Evolutionary conservation across 805 yeast genomes (phyloP).

Genomic region (Metschnikowia bowlesiae): DNA sequence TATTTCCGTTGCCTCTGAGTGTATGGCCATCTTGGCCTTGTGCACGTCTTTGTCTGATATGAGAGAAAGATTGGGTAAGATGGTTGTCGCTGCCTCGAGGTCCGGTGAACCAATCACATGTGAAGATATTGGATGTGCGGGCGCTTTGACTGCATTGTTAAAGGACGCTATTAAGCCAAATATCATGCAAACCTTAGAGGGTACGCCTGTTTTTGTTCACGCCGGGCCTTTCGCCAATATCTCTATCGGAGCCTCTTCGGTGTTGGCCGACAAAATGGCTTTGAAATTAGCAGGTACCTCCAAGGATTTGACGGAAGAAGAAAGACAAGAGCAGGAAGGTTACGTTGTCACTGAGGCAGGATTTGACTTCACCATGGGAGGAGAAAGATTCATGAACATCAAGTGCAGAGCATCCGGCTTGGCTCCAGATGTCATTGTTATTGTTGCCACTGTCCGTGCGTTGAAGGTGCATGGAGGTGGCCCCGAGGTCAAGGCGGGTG

Average conservation of each 20-base stretch:
- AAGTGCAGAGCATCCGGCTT: slow-evolving; percentile 80
- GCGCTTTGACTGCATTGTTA: slow-evolving; percentile 76
- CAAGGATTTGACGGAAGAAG: slow-evolving; percentile 39
- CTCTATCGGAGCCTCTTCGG: slow-evolving; percentile 82
- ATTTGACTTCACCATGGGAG: slow-evolving; percentile 89
- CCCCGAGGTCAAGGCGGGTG: slow-evolving; percentile 83
- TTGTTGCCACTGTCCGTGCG: slow-evolving; percentile 83
- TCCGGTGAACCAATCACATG: slow-evolving; percentile 73
- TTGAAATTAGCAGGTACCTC: slow-evolving; percentile 70
- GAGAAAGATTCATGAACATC: slow-evolving; percentile 80
- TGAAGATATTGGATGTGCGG: slow-evolving; percentile 82
- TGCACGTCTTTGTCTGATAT: slow-evolving; percentile 66
- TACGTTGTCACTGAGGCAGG: slow-evolving; percentile 87
- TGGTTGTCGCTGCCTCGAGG: slow-evolving; percentile 68
- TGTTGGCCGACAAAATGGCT: slow-evolving; percentile 78
- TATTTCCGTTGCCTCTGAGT: slow-evolving; percentile 79
- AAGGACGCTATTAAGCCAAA: slow-evolving; percentile 83
- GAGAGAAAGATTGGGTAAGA: slow-evolving; percentile 69
- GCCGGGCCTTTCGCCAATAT: slow-evolving; percentile 90
- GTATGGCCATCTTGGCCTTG: slow-evolving; percentile 80
- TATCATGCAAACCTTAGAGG: slow-evolving; percentile 83
- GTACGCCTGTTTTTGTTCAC: slow-evolving; percentile 82
- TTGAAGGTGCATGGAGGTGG: slow-evolving; percentile 87
- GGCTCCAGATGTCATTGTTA: slow-evolving; percentile 70
- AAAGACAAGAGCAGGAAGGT: slow-evolving; percentile 53